Evolutionary conservation across 148 eudicot genomes (phyloP).

Genomic region (Selenicereus undatus): DNA sequence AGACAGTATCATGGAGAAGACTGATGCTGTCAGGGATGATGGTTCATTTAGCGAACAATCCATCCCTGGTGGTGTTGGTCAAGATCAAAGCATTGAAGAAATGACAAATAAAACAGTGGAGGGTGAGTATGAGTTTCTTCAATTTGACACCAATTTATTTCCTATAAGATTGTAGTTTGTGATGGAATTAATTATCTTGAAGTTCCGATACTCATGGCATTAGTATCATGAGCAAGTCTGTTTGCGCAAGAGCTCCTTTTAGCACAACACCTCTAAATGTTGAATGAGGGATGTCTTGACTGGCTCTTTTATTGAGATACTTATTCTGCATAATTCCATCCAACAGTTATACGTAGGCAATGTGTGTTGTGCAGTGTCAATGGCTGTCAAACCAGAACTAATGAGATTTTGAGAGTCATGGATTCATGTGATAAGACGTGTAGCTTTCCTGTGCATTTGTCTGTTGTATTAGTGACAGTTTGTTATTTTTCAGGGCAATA

Average conservation of each 20-base stretch:
- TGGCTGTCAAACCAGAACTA: background rate
- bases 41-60: background rate
- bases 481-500: background rate
- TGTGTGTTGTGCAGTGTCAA: background rate
- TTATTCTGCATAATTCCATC: background rate
- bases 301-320: background rate
- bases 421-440: background rate
- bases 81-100: background rate
- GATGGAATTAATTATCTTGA: background rate
- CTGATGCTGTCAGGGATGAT: background rate
- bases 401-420: background rate
- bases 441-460: background rate
- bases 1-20: background rate
- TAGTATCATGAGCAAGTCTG: background rate
- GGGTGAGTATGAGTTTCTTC: conserved; percentile 10
- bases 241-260: background rate
- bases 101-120: background rate
- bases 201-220: background rate
- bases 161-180: background rate
- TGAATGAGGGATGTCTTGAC: background rate
- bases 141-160: background rate
- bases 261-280: background rate
- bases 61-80: background rate
- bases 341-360: background rate
- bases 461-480: background rate